A percentile compares a stretch with the other conserved stretches of the same genome.
phyloP scores from a whole-genome alignment of 768 basidiomycete genomes.

The Amanita exitialis region DNA sequence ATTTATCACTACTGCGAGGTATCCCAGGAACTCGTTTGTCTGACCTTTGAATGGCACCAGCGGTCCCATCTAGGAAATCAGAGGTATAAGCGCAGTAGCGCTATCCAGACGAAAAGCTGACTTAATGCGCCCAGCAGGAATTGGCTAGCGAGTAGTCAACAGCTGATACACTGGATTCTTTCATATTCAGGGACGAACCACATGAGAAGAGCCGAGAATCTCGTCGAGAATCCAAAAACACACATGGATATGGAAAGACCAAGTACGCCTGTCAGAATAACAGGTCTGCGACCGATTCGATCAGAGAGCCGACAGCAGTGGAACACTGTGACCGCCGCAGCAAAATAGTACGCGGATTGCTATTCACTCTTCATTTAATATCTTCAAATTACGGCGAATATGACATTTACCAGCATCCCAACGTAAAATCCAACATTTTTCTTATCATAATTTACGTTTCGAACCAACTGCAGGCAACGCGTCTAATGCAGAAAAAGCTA shows the following conservation, averaged over 20 bases:
- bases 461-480: constrained; percentile 18
- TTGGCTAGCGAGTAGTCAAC: constrained; percentile 30
- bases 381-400: background rate
- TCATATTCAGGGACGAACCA: background rate
- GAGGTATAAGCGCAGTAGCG: background rate
- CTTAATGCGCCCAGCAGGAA: constrained; percentile 63
- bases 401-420: constrained; percentile 47
- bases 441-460: constrained; percentile 59
- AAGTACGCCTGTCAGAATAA: constrained; percentile 53
- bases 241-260: constrained; percentile 63
- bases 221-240: constrained; percentile 61
- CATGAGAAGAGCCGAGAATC: constrained; percentile 53
- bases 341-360: constrained; percentile 74
- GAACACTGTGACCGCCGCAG: constrained; percentile 61
- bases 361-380: constrained; percentile 13
- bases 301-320: constrained; percentile 72
- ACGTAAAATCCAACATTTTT: constrained; percentile 68
- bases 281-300: constrained; percentile 65
- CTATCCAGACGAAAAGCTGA: constrained; percentile 14
- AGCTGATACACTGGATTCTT: background rate
- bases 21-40: background rate
- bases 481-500: background rate
- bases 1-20: background rate
- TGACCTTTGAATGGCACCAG: constrained; percentile 54
- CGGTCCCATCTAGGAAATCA: constrained; percentile 34